Percentiles rank a stretch among this genome's conserved stretches.
Evolutionary conservation across 495 filamentous ascomycete genomes (phyloP).

Genomic region (Margaritispora aquatica): DNA sequence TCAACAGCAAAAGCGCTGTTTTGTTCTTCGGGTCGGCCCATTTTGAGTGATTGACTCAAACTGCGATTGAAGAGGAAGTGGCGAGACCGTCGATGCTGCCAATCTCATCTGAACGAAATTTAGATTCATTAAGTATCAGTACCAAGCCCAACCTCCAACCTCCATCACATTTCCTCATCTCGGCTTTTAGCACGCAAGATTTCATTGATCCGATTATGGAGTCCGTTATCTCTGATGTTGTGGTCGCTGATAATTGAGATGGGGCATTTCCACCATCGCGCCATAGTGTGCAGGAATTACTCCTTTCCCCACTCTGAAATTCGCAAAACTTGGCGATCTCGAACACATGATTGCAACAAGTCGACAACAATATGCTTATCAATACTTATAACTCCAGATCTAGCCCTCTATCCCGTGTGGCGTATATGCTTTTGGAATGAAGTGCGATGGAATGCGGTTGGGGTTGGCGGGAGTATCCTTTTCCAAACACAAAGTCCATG

Average conservation of each 20-base stretch:
- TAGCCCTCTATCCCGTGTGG: too few relatives aligned
- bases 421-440: too few relatives aligned
- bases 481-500: too few relatives aligned
- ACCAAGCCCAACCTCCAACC: not conserved
- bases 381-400: not conserved
- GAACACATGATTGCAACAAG: not conserved
- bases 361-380: not conserved
- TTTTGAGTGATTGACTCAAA: too few relatives aligned
- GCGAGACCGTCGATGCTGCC: too few relatives aligned
- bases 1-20: not conserved
- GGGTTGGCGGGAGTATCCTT: too few relatives aligned
- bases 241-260: not conserved
- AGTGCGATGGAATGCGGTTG: too few relatives aligned
- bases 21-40: slow-evolving; percentile 3
- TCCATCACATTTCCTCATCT: not conserved
- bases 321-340: not conserved
- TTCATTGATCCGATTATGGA: not conserved
- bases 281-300: not conserved
- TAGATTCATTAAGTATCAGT: not conserved
- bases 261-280: not conserved
- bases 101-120: too few relatives aligned
- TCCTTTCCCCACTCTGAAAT: not conserved
- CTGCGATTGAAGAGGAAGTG: too few relatives aligned
- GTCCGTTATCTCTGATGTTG: not conserved
- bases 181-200: not conserved